A percentile compares a stretch with the other conserved stretches of the same genome.
Evolutionary conservation across 768 basidiomycete species (phyloP).

Genomic region (Pholiota molesta): DNA sequence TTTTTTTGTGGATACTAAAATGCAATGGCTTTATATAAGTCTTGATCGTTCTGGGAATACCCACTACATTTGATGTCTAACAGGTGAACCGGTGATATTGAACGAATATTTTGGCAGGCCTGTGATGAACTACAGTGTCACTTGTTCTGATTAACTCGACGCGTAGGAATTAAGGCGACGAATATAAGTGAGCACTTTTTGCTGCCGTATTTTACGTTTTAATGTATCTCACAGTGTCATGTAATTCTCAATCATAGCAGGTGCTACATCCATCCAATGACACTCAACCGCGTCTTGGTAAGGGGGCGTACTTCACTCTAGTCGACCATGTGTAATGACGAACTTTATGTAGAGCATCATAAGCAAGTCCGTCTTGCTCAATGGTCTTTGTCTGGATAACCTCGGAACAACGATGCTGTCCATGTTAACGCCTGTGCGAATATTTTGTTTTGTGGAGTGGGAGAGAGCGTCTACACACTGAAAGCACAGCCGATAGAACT

Average conservation of each 20-base stretch:
- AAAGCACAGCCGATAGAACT: not conserved
- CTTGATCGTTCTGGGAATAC: conserved; percentile 14
- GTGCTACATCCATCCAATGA: too few relatives aligned
- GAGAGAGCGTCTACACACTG: not conserved
- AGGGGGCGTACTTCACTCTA: too few relatives aligned
- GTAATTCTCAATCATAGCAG: not conserved
- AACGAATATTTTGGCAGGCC: not conserved
- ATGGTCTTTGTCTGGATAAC: not conserved
- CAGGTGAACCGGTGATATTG: too few relatives aligned
- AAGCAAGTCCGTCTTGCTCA: not conserved
- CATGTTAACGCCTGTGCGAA: not conserved
- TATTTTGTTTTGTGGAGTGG: conserved; percentile 7
- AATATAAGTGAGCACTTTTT: not conserved
- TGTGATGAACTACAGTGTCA: not conserved
- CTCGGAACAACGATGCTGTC: not conserved
- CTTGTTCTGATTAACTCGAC: not conserved
- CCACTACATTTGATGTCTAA: not conserved
- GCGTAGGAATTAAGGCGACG: not conserved
- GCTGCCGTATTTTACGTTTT: not conserved
- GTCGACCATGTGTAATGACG: too few relatives aligned
- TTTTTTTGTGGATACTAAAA: conserved; percentile 35
- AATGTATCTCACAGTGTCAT: not conserved
- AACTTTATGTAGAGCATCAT: too few relatives aligned
- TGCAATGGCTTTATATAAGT: conserved; percentile 28
- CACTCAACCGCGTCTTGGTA: too few relatives aligned